Conservation (phyloP, 75 land plant species). For the Isoetes taiwanensis region DNA sequence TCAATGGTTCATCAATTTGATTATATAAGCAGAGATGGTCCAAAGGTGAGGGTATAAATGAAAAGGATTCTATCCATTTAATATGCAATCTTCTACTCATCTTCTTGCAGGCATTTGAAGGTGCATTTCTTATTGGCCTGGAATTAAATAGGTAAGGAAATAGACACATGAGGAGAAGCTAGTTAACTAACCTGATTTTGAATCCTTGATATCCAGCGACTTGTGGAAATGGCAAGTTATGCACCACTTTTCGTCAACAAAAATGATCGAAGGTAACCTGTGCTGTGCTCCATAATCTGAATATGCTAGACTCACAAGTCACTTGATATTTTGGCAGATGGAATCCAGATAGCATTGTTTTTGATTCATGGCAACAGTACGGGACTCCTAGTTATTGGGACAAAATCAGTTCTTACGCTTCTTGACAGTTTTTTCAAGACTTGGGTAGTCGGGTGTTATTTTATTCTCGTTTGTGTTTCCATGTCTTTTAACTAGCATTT, state of each 20-base stretch:
- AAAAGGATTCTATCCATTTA: not conserved
- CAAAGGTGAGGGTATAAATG: slow-evolving; percentile 86
- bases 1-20: slow-evolving; percentile 60
- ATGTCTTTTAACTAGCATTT: too few relatives aligned
- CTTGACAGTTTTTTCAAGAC: too few relatives aligned
- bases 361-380: slow-evolving; percentile 65
- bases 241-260: slow-evolving; percentile 85
- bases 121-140: slow-evolving; percentile 68
- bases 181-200: too few relatives aligned
- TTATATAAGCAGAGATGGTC: slow-evolving; percentile 47
- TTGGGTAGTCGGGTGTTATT: too few relatives aligned
- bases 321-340: slow-evolving; percentile 33
- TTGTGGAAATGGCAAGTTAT: slow-evolving; percentile 87
- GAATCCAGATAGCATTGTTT: slow-evolving; percentile 96
- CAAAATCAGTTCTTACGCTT: too few relatives aligned
- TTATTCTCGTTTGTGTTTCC: too few relatives aligned
- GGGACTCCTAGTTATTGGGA: slow-evolving; percentile 95
- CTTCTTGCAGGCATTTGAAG: too few relatives aligned
- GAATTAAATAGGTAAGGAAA: slow-evolving; percentile 79
- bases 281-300: too few relatives aligned
- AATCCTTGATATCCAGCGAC: slow-evolving; percentile 62
- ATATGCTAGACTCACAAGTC: too few relatives aligned
- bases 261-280: slow-evolving; percentile 62
- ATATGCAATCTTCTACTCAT: not conserved
- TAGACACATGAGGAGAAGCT: too few relatives aligned